phyloP scores from a whole-genome alignment of 495 filamentous ascomycete genomes.

The Penicillium fimorum region DNA sequence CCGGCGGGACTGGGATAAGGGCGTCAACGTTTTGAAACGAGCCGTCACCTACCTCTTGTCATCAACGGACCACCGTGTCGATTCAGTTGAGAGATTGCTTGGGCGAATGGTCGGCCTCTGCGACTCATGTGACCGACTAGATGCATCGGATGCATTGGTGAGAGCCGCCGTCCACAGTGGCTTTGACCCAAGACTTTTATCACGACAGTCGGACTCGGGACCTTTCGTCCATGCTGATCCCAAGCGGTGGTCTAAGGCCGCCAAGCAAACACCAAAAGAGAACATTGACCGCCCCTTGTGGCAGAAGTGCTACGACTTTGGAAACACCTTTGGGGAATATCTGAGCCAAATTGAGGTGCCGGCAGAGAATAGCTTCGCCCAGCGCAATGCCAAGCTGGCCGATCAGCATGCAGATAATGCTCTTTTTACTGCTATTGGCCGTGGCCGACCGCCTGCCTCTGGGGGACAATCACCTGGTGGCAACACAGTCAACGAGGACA shows the following conservation, averaged over 20 bases:
- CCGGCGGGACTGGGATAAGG: conserved; percentile 40
- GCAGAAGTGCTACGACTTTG: conserved; percentile 42
- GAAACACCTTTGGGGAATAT: conserved; percentile 26
- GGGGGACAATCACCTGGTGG: neutral
- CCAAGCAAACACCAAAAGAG: conserved; percentile 13
- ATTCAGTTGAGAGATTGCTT: conserved; percentile 35
- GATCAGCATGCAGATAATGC: conserved; percentile 30
- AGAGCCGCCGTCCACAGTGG: conserved; percentile 39
- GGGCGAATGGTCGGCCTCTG: conserved; percentile 42
- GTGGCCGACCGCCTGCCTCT: conserved; percentile 2
- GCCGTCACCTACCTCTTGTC: conserved; percentile 38
- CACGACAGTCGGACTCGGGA: conserved; percentile 29
- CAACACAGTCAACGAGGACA: conserved; percentile 23
- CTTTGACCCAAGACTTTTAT: conserved; percentile 29
- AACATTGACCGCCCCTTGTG: conserved; percentile 23
- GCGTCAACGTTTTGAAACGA: conserved; percentile 33
- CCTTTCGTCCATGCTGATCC: conserved; percentile 25
- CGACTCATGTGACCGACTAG: conserved; percentile 32
- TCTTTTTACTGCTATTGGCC: conserved; percentile 22
- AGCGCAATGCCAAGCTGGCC: conserved; percentile 24
- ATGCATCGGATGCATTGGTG: conserved; percentile 37
- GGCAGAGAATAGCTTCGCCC: conserved; percentile 13
- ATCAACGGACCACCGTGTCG: conserved; percentile 28
- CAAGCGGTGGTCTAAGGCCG: conserved; percentile 32
- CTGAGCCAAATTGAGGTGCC: conserved; percentile 25